Evolutionary conservation across 805 yeast species (phyloP).

Genomic region (Saccharomycopsis lassenensis): DNA sequence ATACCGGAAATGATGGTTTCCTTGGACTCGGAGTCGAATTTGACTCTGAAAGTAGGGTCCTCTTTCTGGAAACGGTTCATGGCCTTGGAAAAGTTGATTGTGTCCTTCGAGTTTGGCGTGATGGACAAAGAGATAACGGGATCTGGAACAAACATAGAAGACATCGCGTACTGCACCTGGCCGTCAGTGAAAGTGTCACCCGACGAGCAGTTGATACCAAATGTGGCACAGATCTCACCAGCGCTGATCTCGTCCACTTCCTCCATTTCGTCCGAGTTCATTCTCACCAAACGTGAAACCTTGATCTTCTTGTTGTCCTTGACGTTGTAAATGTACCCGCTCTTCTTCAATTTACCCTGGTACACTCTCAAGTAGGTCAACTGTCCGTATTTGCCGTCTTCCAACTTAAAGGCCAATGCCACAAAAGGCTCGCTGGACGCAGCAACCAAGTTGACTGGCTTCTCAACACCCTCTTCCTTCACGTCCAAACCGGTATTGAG

Average conservation of each 20-base stretch:
- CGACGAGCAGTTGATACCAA: slow-evolving; percentile 97
- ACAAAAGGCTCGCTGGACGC: slow-evolving; percentile 72
- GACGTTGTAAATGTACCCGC: slow-evolving; percentile 76
- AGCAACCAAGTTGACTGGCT: slow-evolving; percentile 65
- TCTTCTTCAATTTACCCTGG: slow-evolving; percentile 91
- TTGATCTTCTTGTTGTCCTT: slow-evolving; percentile 90
- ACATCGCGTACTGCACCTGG: slow-evolving; percentile 71
- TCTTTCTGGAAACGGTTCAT: slow-evolving; percentile 96
- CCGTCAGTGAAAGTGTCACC: slow-evolving; percentile 97
- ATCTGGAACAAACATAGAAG: slow-evolving; percentile 98
- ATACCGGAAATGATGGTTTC: slow-evolving; percentile 94
- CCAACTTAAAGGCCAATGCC: slow-evolving; percentile 96
- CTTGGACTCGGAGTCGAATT: slow-evolving; percentile 80
- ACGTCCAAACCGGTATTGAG: slow-evolving; percentile 83
- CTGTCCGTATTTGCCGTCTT: slow-evolving; percentile 97
- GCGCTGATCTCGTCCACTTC: slow-evolving; percentile 92
- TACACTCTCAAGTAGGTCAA: slow-evolving; percentile 93
- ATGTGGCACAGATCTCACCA: slow-evolving; percentile 98
- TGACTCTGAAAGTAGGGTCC: slow-evolving; percentile 96
- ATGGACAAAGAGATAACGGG: slow-evolving; percentile 93
- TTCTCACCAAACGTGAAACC: slow-evolving; percentile 87
- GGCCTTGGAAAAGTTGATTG: slow-evolving; percentile 89
- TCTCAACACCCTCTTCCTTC: slow-evolving; percentile 38
- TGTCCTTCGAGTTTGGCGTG: slow-evolving; percentile 78
- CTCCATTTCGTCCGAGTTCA: slow-evolving; percentile 99